Base-by-base conservation (phyloP, 2,329 filamentous ascomycete species). In the Trichoderma aggressivum region DNA sequence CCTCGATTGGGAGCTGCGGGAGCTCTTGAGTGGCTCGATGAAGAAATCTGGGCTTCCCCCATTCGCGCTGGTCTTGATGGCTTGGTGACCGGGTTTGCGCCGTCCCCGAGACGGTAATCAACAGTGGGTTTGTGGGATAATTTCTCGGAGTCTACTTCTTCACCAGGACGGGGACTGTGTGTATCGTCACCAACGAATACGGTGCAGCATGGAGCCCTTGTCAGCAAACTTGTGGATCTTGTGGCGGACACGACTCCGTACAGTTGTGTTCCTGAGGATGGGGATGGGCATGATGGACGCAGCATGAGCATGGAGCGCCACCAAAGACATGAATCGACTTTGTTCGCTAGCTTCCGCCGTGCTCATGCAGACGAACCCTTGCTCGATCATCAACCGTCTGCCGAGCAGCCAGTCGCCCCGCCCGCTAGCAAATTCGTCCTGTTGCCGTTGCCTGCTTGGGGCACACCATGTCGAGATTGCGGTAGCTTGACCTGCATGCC, bases 401-500 rank as follows among this genome's bases (percentile, higher is more conserved):
- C 69, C 69, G 69, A 60, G 69, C 59, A 47, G 53, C 68, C 28
- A 55, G 3, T 26, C 43, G 56, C 67, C 58, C 67, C 61, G 39
- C 36, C 43, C 34, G 26, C 64, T 63, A 69, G 32, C 62, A 34
- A 63, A n/a, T 26, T 58, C 32, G 39, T 43, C 36, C 36, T 43
- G 36, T 43, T 43, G 36, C 36, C 36, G 30, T 55, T 34, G 50
- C 56, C 56, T 53, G 21, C 43, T 36, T 47, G 43, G 63, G 34
- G 39, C 47, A 58, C 63, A 30, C 63, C 63, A 66, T 58, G 63
- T 16, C 47, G 30, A 34, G 26, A 61, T 59, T 53, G 58, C 65
- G 55, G 65, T 55, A 32, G 36, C 14, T 62, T 58, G 36, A 60
- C 70, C 73, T 78, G 75, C 74, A 79, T 77, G 75, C 72, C 74